A percentile compares a stretch with the other conserved stretches of the same genome.
phyloP scores from a whole-genome alignment of 768 basidiomycete genomes.

The Podaxis rugospora region DNA sequence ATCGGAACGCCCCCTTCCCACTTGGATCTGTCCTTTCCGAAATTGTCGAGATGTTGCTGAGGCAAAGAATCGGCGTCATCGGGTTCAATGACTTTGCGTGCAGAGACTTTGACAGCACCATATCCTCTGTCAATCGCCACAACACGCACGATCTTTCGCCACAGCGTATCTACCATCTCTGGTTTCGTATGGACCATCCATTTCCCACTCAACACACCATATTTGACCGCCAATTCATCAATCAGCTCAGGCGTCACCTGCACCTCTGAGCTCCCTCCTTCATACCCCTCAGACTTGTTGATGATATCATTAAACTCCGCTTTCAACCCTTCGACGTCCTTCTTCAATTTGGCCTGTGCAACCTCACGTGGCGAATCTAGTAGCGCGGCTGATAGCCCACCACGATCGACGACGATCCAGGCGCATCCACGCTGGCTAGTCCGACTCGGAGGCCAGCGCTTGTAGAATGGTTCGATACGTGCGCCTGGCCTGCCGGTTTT shows the following conservation, averaged over 20 bases:
- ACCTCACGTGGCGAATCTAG: slow-evolving; percentile 6
- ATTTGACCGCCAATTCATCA: slow-evolving; percentile 28
- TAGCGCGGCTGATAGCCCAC: slow-evolving; percentile 4
- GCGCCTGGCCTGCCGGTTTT: slow-evolving; percentile 17
- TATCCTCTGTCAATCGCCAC: slow-evolving; percentile 24
- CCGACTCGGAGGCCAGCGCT: slow-evolving; percentile 35
- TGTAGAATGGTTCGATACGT: slow-evolving; percentile 23
- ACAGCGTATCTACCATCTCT: slow-evolving; percentile 27
- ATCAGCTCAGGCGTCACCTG: slow-evolving; percentile 26
- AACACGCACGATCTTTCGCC: slow-evolving; percentile 27
- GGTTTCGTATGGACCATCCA: slow-evolving; percentile 34
- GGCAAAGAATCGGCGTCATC: background rate
- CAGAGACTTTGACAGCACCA: slow-evolving; percentile 32
- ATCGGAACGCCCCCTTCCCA: background rate
- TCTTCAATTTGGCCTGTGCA: background rate
- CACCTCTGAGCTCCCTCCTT: background rate
- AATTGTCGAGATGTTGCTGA: background rate
- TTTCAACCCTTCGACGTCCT: slow-evolving; percentile 10
- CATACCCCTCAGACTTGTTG: slow-evolving; percentile 6
- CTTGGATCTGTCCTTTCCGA: background rate
- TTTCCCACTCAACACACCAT: slow-evolving; percentile 29
- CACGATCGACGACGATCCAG: slow-evolving; percentile 32
- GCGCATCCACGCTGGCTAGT: slow-evolving; percentile 26
- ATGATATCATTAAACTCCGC: slow-evolving; percentile 19
- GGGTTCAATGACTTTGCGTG: slow-evolving; percentile 19